phyloP scores from a whole-genome alignment of 164 flowering plant genomes.

The Chimonanthus salicifolius region DNA sequence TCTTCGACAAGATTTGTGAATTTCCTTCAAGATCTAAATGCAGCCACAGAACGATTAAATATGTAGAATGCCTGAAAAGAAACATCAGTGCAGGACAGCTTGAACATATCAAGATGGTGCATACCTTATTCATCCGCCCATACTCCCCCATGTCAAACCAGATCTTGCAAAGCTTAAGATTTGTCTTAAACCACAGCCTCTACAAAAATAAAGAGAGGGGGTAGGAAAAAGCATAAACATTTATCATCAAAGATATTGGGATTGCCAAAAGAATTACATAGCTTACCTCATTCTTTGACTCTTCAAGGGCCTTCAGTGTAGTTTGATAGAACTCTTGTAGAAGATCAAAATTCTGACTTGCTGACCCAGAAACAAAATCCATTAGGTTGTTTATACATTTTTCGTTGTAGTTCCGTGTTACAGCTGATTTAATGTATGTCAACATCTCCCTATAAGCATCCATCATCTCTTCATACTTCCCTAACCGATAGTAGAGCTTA shows the following conservation, averaged over 20 bases:
- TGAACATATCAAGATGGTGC: neutral
- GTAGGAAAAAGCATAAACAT: neutral
- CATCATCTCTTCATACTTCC: constrained; percentile 91
- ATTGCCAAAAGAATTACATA: neutral
- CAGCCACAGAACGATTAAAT: neutral
- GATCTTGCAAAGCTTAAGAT: constrained; percentile 94
- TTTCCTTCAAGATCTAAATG: constrained; percentile 84
- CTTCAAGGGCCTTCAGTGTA: constrained; percentile 93
- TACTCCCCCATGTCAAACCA: constrained; percentile 99
- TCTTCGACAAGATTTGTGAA: constrained; percentile 90
- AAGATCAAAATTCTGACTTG: constrained; percentile 84
- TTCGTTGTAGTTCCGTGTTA: constrained; percentile 96
- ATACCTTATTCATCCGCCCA: constrained; percentile 97
- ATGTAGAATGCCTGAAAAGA: neutral
- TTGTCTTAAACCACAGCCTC: constrained; percentile 99
- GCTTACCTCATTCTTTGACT: constrained; percentile 94
- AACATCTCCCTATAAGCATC: constrained; percentile 93
- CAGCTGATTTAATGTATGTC: constrained; percentile 95
- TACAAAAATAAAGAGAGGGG: constrained; percentile 21
- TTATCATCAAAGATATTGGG: neutral
- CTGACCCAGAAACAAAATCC: constrained; percentile 98
- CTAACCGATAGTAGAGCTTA: constrained; percentile 86
- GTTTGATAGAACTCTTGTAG: constrained; percentile 94
- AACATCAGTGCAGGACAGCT: neutral
- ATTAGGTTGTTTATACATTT: constrained; percentile 95